Evolutionary conservation across 2,329 filamentous ascomycete species (phyloP).

Genomic region (Helotiales sp.): DNA sequence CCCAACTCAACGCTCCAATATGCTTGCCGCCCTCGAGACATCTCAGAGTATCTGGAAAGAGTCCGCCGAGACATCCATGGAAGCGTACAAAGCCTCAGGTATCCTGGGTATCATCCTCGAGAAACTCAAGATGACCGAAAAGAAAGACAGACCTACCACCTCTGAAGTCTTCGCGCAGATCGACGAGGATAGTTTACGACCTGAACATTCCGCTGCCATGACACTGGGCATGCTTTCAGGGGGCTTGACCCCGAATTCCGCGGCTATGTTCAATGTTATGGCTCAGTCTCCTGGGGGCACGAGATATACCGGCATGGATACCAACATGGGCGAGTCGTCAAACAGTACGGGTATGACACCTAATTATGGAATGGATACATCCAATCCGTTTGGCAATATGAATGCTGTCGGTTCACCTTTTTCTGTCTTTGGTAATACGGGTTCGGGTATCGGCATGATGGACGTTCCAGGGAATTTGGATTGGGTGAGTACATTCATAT

Average conservation of each 20-base stretch:
- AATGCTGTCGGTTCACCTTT: slow-evolving; percentile 49
- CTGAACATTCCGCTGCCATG: slow-evolving; percentile 70
- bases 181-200: slow-evolving; percentile 58
- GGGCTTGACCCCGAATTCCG: slow-evolving; percentile 56
- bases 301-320: slow-evolving; percentile 38
- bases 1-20: slow-evolving; percentile 67
- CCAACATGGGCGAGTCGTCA: slow-evolving; percentile 39
- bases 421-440: slow-evolving; percentile 54
- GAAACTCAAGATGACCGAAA: slow-evolving; percentile 66
- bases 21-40: slow-evolving; percentile 75
- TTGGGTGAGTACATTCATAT: slow-evolving; percentile 58
- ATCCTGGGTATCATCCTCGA: slow-evolving; percentile 84
- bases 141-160: slow-evolving; percentile 26
- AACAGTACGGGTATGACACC: slow-evolving; percentile 49
- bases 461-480: slow-evolving; percentile 63
- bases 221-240: slow-evolving; percentile 71
- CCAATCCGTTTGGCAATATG: slow-evolving; percentile 37
- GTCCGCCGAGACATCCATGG: slow-evolving; percentile 78
- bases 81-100: slow-evolving; percentile 84
- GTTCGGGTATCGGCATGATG: slow-evolving; percentile 52
- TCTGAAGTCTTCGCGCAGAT: slow-evolving; percentile 39
- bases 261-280: slow-evolving; percentile 43
- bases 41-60: slow-evolving; percentile 81
- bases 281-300: slow-evolving; percentile 42
- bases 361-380: slow-evolving; percentile 43